Evolutionary conservation across 164 flowering plant genomes (phyloP).

Genomic region (Aristolochia contorta): DNA sequence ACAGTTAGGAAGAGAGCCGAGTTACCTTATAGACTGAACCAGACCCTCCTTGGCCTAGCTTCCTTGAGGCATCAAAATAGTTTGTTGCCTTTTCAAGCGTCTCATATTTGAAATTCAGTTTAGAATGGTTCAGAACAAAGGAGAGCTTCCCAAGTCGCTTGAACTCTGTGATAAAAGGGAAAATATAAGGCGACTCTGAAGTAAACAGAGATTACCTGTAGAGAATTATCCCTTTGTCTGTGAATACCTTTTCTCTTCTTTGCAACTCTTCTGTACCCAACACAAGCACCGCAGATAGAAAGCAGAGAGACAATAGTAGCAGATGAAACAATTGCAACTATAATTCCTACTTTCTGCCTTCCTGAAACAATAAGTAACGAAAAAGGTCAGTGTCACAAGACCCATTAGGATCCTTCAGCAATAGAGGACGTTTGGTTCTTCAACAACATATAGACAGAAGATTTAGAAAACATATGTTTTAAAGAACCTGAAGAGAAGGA

Average conservation of each 20-base stretch:
- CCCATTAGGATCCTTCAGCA: no score
- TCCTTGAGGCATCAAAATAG: constrained; percentile 27
- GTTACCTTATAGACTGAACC: constrained; percentile 75
- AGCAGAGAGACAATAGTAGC: no score
- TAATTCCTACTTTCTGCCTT: no score
- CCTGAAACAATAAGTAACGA: no score
- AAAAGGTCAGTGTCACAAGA: no score
- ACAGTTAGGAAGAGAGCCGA: not conserved
- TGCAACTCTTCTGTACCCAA: no score
- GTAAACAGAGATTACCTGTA: not conserved
- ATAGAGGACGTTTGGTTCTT: no score
- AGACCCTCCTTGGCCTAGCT: constrained; percentile 75
- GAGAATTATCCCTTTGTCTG: not conserved
- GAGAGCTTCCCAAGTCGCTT: constrained; percentile 1
- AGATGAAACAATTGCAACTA: no score
- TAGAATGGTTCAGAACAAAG: constrained; percentile 1
- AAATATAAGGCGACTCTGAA: not conserved
- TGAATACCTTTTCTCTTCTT: not conserved
- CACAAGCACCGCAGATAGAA: no score
- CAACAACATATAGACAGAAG: no score
- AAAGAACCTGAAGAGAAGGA: no score
- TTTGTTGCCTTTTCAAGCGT: constrained; percentile 9
- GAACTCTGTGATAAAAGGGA: constrained; percentile 10
- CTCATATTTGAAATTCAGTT: constrained; percentile 5
- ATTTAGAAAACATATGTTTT: no score